Evolutionary conservation across 805 yeast genomes (phyloP), one percentile per base, ranked within the genome.

Genomic region (Zygosaccharomyces bisporus): DNA sequence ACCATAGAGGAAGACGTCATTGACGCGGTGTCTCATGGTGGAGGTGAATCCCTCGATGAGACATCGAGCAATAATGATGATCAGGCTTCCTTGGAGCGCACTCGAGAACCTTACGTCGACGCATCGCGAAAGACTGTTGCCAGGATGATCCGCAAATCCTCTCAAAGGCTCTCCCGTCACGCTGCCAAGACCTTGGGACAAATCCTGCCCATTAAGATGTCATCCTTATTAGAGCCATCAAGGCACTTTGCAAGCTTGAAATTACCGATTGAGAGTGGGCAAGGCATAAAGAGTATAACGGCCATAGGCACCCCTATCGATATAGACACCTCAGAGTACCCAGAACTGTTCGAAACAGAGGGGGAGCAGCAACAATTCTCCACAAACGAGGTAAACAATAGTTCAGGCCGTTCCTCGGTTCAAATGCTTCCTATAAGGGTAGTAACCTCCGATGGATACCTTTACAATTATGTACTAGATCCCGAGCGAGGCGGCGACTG

Each of bases 401-500:
- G 16, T 13, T 43, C 33, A 36, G 39, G 30, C 6, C 42, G 34
- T 9, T 39, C 47, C 19, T 23, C 44, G 3, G 44, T 69, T 33
- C 69, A 70, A 46, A 73, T 74, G 44, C 66, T 63, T 7, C 62
- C 67, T 2, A 50, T 80, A 10, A 74, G 80, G 46, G 91, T 89
- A 4, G 86, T 87, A 3, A 86, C 95, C 0, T 75, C 83, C 0
- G 86, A 81, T 45, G 98, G 98, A 0, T 78, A 76, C 52, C 83
- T 86, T 53, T 84, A 83, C 56, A 86, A 84, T 40, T 91, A 87
- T 63, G 83, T 83, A 2, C 68, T 91, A 24, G 93, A 88, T 50
- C 82, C 93, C 0, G 95, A 83, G 49, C 68, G 90, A 43, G 98
- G 98, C 1, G 99, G 99, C 2, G 96, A 90, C 59, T 91, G 98